Evolutionary conservation across 1,284 basidiomycete genomes (phyloP), one percentile per base, ranked within the genome.

Genomic region (Sanghuangporus weigelae): DNA sequence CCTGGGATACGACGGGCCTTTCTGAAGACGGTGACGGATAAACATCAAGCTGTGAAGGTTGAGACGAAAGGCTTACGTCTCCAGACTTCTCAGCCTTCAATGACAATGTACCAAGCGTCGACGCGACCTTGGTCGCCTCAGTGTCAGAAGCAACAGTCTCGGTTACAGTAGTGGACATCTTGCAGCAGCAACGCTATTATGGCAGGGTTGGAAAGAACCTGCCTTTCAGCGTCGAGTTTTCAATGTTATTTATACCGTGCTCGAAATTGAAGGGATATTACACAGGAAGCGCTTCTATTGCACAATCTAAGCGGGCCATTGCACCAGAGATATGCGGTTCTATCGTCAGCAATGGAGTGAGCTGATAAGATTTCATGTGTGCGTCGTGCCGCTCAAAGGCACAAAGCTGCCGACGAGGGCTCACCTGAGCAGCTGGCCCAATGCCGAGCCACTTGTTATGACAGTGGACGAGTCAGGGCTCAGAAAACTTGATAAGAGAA

Each of bases 1-100:
- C 68, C 75, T 76, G 1, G 81, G 80, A 67, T 83, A 79, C 12
- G 77, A 74, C 12, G 77, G 75, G 7, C 72, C 78, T 67, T 77
- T 69, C 69, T 72, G 61, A 51, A 59, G 53, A 26, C 59, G 63
- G 21, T 54, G 54, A 19, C 57, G 60, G 36, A 59, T 21, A 7
- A 49, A 21, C 11, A 11, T 23, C 31, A 62, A 36, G 64, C 68
- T 53, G 10, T 48, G 42, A 1, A 59, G 53, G 63, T 66, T 31
- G 1, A 23, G 2, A 26, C 23, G 39, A 48, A 69, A 66, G 40
- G 63, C 67, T 44, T 16, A 50, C 59, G 3, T 51, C 49, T 7
- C 23, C 51, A 14, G 48, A 16, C 31, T 14, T 64, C 10, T 42
- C 53, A 40, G 40, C 14, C 11, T 53, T 64, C 23, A 69, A 59